Evolutionary conservation across 2,329 filamentous ascomycete species (phyloP), one percentile per base, ranked within the genome.

Genomic region (Proliferodiscus dingleyae): DNA sequence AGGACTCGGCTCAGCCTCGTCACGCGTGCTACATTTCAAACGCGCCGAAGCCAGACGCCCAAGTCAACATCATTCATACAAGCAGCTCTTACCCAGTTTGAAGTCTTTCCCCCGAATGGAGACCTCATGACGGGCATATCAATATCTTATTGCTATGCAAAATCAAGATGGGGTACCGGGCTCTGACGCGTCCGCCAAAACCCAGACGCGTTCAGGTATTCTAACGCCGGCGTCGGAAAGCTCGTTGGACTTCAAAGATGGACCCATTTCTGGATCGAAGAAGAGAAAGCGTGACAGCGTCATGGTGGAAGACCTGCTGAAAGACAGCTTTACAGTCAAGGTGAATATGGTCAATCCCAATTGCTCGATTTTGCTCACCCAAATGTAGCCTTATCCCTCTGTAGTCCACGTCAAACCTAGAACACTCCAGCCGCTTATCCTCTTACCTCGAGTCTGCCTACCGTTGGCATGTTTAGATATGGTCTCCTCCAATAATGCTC

Each of bases 381-480:
- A 41, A 5, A 47, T 41, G 39, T 45, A 83, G 80, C 72, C 78
- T 32, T 70, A 81, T 57, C 79, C 78, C 8, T 69, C 71, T 10
- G 74, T 72, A 37, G 65, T 77, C 37, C 69, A 72, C 26, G 57
- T 71, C 19, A 76, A 74, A 56, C 75, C 79, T 40, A 72, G 74
- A 47, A 72, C 71, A 19, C 66, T 84, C 41, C 73, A 78, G 40
- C 80, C 80, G 3, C 61, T 84, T 41, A 78, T 83, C 71, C 67
- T 86, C 21, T 65, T 87, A 3, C 74, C 78, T 22, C 77, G 83
- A 54, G 71, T 81, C 54, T 67, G 74, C 49, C 69, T 86, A 4
- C 69, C 77, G 5, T 67, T 86, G n/a, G 78, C 80, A 1, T 76
- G 64, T 53, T 73, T 87, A 46, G 82, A 85, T 57, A 70, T 81